phyloP scores from a whole-genome alignment of 2,329 filamentous ascomycete species.

The Pyrenochaeta sp. region DNA sequence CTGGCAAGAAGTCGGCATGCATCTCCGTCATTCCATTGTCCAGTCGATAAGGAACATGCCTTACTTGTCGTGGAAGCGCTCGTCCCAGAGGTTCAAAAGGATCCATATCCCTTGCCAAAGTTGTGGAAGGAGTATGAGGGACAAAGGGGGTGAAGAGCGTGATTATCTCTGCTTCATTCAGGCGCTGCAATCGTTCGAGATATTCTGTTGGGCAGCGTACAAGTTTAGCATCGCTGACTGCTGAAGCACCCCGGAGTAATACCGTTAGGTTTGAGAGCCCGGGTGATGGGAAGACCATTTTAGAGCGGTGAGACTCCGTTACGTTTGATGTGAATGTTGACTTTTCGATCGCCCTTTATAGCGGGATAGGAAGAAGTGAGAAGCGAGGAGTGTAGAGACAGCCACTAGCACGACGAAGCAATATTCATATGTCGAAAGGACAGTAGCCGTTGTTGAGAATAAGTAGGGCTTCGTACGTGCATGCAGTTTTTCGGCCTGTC shows the following conservation, averaged over 20 bases:
- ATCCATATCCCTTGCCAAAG: conserved; percentile 60
- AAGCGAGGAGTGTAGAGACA: conserved; percentile 8
- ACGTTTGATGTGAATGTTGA: conserved; percentile 20
- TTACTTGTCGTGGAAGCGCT: conserved; percentile 67
- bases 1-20: conserved; percentile 69
- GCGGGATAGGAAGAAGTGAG: too few relatives aligned
- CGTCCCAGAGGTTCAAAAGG: conserved; percentile 77
- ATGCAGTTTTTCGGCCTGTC: conserved; percentile 9
- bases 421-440: neutral
- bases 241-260: conserved; percentile 22
- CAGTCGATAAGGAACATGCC: conserved; percentile 76
- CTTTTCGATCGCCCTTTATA: conserved; percentile 37
- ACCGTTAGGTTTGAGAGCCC: conserved; percentile 24
- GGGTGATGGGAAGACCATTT: conserved; percentile 22
- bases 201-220: conserved; percentile 35
- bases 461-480: conserved; percentile 1
- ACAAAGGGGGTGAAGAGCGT: conserved; percentile 64
- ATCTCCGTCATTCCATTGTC: conserved; percentile 69
- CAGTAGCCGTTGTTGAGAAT: neutral
- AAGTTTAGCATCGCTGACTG: conserved; percentile 27
- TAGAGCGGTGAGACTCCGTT: conserved; percentile 16
- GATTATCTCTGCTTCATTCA: conserved; percentile 51
- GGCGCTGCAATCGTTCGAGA: conserved; percentile 39
- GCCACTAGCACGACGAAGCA: neutral
- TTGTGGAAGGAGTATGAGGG: conserved; percentile 50